Evolutionary conservation across 441 rosid genomes (phyloP).

Genomic region (Cnidoscolus chayamansa): DNA sequence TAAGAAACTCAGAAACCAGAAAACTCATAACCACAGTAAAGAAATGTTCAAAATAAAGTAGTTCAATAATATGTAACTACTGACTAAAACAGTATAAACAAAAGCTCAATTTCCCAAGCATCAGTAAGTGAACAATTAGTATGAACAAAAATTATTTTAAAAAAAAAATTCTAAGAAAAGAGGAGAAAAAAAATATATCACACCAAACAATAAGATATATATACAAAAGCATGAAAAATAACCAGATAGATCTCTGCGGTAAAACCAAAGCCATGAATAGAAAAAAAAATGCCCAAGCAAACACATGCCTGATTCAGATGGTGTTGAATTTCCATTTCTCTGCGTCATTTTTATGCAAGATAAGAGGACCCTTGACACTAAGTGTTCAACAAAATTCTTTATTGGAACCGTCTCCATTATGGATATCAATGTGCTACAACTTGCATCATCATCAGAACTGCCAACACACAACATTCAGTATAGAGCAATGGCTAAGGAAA

Average conservation of each 20-base stretch:
- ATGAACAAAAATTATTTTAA: neutral
- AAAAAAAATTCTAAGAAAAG: neutral
- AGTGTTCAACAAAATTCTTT: slow-evolving; percentile 44
- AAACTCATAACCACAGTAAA: neutral
- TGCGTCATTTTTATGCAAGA: slow-evolving; percentile 59
- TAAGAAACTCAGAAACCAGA: neutral
- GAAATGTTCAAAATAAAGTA: neutral
- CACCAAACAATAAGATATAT: neutral
- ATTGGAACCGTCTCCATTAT: slow-evolving; percentile 69
- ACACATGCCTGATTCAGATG: slow-evolving; percentile 56
- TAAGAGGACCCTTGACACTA: slow-evolving; percentile 62
- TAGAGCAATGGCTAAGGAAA: slow-evolving; percentile 20
- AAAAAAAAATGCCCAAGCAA: slow-evolving; percentile 1
- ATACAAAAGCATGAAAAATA: neutral
- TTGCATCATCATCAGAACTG: slow-evolving; percentile 67
- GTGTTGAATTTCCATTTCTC: slow-evolving; percentile 38
- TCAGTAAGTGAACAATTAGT: neutral
- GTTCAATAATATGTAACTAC: neutral
- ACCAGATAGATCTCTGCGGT: neutral
- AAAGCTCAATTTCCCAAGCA: slow-evolving; percentile 2
- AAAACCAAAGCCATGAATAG: slow-evolving; percentile 3
- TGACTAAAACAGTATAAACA: neutral
- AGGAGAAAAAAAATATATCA: neutral
- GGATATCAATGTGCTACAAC: slow-evolving; percentile 47
- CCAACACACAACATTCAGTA: slow-evolving; percentile 32